Percentiles rank a stretch among this genome's conserved stretches.
phyloP scores from a whole-genome alignment of 176 grass and related monocot genomes.

The Carex myosuroides region DNA sequence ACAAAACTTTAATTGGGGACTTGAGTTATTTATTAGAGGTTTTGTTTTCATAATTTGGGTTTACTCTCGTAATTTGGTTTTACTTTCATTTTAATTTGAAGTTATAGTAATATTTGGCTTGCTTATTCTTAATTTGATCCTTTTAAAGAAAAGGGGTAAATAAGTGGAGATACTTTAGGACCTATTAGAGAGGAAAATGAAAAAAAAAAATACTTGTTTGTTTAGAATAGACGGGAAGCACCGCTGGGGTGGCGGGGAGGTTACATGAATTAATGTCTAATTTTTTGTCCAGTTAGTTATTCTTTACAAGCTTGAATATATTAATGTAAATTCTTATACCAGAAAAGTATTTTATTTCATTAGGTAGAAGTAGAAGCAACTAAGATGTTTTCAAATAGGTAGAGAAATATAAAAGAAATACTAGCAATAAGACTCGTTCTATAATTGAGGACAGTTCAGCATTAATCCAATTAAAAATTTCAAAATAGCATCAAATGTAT shows the following conservation, averaged over 20 bases:
- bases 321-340: not conserved
- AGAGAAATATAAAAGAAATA: not conserved
- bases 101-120: not conserved
- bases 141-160: not conserved
- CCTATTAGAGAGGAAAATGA: not conserved
- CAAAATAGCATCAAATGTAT: not conserved
- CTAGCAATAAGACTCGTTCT: not conserved
- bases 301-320: not conserved
- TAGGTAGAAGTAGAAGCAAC: not conserved
- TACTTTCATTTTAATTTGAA: not conserved
- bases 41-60: not conserved
- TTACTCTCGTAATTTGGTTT: not conserved
- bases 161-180: not conserved
- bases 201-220: not conserved
- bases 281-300: not conserved
- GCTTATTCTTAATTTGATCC: not conserved
- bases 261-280: not conserved
- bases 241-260: too few relatives aligned
- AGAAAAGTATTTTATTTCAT: not conserved
- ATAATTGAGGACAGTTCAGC: not conserved
- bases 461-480: not conserved
- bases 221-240: not conserved
- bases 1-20: not conserved
- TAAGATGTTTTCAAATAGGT: not conserved
- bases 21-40: not conserved